Evolutionary conservation across 139 green algal species (phyloP).

Genomic region (Prasinococcaceae sp.): DNA sequence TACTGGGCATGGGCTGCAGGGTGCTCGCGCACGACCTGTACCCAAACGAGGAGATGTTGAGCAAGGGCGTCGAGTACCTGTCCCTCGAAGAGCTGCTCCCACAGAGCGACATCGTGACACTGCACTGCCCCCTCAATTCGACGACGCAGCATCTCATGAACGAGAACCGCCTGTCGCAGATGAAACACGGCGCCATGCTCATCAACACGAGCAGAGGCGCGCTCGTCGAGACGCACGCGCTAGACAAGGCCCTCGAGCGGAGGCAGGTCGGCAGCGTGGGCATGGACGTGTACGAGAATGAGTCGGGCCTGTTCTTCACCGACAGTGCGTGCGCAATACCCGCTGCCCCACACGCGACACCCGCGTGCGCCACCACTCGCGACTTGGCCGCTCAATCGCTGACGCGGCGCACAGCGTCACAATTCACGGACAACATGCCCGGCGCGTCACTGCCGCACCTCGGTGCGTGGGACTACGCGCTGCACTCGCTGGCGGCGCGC

Average conservation of each 20-base stretch:
- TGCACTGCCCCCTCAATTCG: conserved; percentile 50
- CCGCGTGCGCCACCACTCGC: no score
- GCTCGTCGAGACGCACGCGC: conserved; percentile 51
- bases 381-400: no score
- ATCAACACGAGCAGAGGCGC: conserved; percentile 53
- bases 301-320: conserved; percentile 29
- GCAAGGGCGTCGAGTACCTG: conserved; percentile 40
- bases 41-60: conserved; percentile 29
- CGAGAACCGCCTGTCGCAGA: conserved; percentile 31
- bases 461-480: background rate
- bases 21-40: conserved; percentile 43
- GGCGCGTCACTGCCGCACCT: no score
- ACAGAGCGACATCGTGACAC: conserved; percentile 37
- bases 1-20: conserved; percentile 35
- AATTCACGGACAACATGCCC: no score
- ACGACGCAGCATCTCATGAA: conserved; percentile 60
- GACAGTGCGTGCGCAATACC: background rate
- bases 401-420: no score
- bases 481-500: conserved; percentile 2
- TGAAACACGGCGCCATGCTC: conserved; percentile 50
- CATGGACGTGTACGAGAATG: conserved; percentile 47
- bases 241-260: conserved; percentile 39
- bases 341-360: no score
- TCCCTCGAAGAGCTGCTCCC: conserved; percentile 37
- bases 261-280: conserved; percentile 36